A percentile compares a stretch with the other conserved stretches of the same genome.
These are phyloP conservation scores for Piper betle DNA, from an alignment of 164 flowering plant genomes.

Conservation along the genomic window DNA sequence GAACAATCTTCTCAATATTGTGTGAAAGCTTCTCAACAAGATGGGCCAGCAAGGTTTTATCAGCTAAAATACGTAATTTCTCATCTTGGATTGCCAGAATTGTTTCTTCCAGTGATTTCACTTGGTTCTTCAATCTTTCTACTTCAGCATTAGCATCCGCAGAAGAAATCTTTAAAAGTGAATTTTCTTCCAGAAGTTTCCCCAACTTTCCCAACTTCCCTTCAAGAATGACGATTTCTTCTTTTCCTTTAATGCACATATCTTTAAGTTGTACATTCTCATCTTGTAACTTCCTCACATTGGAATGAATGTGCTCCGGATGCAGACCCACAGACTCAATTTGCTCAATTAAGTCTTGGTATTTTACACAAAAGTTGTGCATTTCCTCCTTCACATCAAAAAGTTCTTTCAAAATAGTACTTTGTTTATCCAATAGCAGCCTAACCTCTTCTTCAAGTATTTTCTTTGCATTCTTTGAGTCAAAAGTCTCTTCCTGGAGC, in stretches of 20 bases:
- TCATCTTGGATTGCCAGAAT: conserved; percentile 42
- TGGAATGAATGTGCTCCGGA: conserved; percentile 34
- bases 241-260: conserved; percentile 25
- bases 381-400: conserved; percentile 52
- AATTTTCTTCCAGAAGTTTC: conserved; percentile 37
- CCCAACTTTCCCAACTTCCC: conserved; percentile 41
- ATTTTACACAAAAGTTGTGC: conserved; percentile 28
- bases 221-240: conserved; percentile 36
- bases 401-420: conserved; percentile 51
- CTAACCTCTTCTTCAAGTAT: conserved; percentile 62
- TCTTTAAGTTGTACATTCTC: conserved; percentile 61
- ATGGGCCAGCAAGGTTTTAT: conserved; percentile 50
- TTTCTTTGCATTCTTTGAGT: conserved; percentile 47
- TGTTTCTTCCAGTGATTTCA: conserved; percentile 42
- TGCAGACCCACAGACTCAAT: conserved; percentile 47
- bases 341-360: conserved; percentile 42
- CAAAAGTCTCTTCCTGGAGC: conserved; percentile 35
- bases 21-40: conserved; percentile 45
- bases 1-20: conserved; percentile 51
- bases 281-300: conserved; percentile 52
- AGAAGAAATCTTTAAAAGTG: conserved; percentile 32
- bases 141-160: conserved; percentile 36
- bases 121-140: conserved; percentile 31
- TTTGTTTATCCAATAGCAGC: conserved; percentile 32
- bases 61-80: conserved; percentile 50